Percentiles rank a stretch among this genome's conserved stretches.
Conservation (phyloP, 2,329 filamentous ascomycete genomes). For the Fusarium drepaniforme region DNA sequence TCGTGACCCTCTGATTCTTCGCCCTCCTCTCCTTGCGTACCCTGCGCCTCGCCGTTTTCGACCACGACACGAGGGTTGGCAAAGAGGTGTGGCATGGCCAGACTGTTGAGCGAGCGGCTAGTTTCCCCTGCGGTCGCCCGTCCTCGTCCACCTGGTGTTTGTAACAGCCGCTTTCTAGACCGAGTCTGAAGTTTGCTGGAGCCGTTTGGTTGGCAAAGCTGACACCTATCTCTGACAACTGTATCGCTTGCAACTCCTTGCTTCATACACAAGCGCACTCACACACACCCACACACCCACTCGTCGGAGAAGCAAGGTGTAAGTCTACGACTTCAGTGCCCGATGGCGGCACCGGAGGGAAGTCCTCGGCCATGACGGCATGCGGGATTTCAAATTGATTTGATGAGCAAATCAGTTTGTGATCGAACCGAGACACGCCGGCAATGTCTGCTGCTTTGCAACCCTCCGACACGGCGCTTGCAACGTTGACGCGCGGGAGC, state of each 20-base stretch:
- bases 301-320: neutral
- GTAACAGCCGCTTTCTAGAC: slow-evolving; percentile 5
- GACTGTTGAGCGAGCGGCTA: neutral
- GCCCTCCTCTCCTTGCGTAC: slow-evolving; percentile 18
- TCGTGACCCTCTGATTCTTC: slow-evolving; percentile 27
- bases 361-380: neutral
- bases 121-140: slow-evolving; percentile 11
- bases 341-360: neutral
- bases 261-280: neutral
- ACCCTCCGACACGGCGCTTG: neutral
- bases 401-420: slow-evolving; percentile 5
- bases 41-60: slow-evolving; percentile 32
- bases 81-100: slow-evolving; percentile 21
- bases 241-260: neutral
- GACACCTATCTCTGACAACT: neutral
- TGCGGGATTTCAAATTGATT: slow-evolving; percentile 1
- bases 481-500: neutral
- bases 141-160: slow-evolving; percentile 8
- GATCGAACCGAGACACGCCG: neutral
- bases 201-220: neutral
- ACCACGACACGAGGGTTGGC: slow-evolving; percentile 8
- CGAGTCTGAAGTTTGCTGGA: neutral
- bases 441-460: neutral
- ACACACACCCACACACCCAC: neutral
- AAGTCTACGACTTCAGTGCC: neutral